phyloP scores from a whole-genome alignment of 2,329 filamentous ascomycete species.

The Microsporum ferrugineum region DNA sequence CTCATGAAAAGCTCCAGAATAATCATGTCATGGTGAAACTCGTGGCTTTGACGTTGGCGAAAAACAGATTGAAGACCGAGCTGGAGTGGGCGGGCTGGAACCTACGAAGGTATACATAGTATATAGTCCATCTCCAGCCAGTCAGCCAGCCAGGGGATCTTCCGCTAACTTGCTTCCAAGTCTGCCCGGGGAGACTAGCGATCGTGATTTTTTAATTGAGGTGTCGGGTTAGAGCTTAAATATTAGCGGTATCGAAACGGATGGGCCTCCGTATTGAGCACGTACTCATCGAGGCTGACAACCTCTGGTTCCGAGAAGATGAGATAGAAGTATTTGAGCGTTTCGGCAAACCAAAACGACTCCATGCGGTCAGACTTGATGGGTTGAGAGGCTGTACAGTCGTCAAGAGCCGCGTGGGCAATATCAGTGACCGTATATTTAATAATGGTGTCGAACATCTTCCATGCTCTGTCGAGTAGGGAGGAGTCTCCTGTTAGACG shows the following conservation, averaged over 20 bases:
- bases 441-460: conserved; percentile 66
- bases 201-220: not conserved
- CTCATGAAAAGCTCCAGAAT: not conserved
- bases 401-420: conserved; percentile 48
- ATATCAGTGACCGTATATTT: conserved; percentile 53
- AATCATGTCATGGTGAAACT: not conserved
- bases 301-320: conserved; percentile 58
- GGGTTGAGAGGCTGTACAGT: conserved; percentile 12
- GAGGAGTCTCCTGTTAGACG: conserved; percentile 67
- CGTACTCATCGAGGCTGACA: conserved; percentile 56
- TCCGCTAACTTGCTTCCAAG: not conserved
- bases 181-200: not conserved
- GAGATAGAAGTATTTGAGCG: conserved; percentile 83
- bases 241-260: conserved; percentile 30
- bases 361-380: conserved; percentile 54
- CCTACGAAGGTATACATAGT: not conserved
- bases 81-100: not conserved
- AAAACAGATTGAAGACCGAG: not conserved
- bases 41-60: not conserved
- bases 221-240: not conserved
- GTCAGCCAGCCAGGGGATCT: not conserved
- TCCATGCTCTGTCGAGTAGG: conserved; percentile 75
- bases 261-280: conserved; percentile 50
- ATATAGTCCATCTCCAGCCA: not conserved
- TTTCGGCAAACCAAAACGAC: conserved; percentile 85